Percentiles rank a stretch among this genome's conserved stretches.
These are phyloP conservation scores for Mycena indigotica DNA, from an alignment of 768 basidiomycete genomes.

Conservation along the genomic window DNA sequence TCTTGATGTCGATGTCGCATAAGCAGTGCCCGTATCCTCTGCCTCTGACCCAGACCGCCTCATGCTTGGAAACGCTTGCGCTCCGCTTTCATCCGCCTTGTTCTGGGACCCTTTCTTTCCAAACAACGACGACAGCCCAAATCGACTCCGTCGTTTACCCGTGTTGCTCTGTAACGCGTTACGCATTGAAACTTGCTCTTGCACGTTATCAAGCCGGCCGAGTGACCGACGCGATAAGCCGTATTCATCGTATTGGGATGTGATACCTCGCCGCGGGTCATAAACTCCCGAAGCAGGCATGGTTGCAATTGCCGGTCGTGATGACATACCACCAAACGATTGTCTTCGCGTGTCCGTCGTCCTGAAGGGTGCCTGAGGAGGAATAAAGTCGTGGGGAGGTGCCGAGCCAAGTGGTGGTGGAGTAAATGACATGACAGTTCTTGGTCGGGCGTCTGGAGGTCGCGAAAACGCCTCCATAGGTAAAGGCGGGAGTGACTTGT, in stretches of 20 bases:
- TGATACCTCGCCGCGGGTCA: constrained; percentile 39
- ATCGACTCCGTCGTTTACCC: constrained; percentile 72
- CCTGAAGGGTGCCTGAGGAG: constrained; percentile 68
- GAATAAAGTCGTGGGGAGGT: constrained; percentile 52
- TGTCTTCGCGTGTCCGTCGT: constrained; percentile 62
- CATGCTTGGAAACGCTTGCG: constrained; percentile 54
- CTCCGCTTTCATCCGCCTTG: constrained; percentile 34
- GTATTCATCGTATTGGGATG: constrained; percentile 68
- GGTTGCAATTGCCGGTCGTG: constrained; percentile 57
- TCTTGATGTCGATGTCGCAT: constrained; percentile 53
- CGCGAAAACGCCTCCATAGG: constrained; percentile 53
- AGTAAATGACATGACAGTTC: constrained; percentile 66
- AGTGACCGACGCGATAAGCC: constrained; percentile 67
- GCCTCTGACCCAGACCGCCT: constrained; percentile 46
- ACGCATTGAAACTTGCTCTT: constrained; percentile 29
- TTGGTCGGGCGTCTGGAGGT: constrained; percentile 55
- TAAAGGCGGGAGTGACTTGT: constrained; percentile 80
- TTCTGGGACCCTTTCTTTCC: constrained; percentile 51
- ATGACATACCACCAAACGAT: constrained; percentile 71
- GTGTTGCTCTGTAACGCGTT: constrained; percentile 32
- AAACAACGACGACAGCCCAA: constrained; percentile 68
- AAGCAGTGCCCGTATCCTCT: constrained; percentile 50
- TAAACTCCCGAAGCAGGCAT: constrained; percentile 45
- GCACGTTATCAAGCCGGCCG: constrained; percentile 42
- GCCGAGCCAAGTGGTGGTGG: constrained; percentile 50